Conservation (phyloP, 1,139 yeast genomes). For the Yamadazyma sp. region DNA sequence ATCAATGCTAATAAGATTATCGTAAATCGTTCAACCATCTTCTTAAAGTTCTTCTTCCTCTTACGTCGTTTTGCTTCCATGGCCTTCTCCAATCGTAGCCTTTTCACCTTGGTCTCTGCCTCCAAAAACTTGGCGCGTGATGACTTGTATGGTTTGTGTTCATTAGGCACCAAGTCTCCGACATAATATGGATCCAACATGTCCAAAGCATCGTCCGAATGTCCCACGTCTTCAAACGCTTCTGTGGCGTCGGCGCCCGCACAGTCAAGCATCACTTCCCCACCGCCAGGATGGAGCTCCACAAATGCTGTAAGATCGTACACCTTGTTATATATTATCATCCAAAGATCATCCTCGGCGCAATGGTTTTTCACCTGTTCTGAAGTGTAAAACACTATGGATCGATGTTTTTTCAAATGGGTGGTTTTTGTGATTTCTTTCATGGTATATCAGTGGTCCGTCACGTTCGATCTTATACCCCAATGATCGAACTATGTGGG, state of each 20-base stretch:
- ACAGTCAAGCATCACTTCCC: conserved; percentile 64
- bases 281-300: conserved; percentile 67
- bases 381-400: conserved; percentile 10
- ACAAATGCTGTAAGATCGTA: conserved; percentile 56
- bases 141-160: conserved; percentile 17
- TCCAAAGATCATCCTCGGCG: conserved; percentile 57
- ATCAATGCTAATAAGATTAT: conserved; percentile 21
- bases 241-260: conserved; percentile 75
- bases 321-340: conserved; percentile 62
- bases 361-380: conserved; percentile 49
- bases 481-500: neutral
- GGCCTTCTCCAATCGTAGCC: conserved; percentile 10
- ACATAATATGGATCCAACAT: conserved; percentile 40
- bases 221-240: conserved; percentile 55
- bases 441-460: neutral
- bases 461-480: neutral
- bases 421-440: conserved; percentile 4
- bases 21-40: conserved; percentile 19
- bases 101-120: conserved; percentile 13
- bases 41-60: conserved; percentile 12
- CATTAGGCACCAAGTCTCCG: conserved; percentile 29
- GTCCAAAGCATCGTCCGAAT: conserved; percentile 42
- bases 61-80: conserved; percentile 9
- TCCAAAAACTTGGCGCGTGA: conserved; percentile 11
- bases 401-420: conserved; percentile 2